Evolutionary conservation across 805 yeast species (phyloP), one percentile per base, ranked within the genome.

Genomic region (Starmerella floris): DNA sequence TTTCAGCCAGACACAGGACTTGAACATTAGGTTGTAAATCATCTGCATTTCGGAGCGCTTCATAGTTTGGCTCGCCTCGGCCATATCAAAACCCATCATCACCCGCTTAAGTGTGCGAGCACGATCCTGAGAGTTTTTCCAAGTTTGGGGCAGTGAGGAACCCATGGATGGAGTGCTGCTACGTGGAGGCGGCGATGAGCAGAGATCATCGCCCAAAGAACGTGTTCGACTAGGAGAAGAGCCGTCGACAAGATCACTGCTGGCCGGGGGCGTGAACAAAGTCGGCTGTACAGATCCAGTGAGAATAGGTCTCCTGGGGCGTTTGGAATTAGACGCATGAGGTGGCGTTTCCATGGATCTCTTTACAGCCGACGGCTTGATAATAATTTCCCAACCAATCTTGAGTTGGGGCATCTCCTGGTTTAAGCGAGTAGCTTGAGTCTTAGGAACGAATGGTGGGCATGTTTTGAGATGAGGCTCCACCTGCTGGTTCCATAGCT

Each of bases 21-120:
- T 42, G 33, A 45, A 49, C 41, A 50, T 30, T 23, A 50, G 30
- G 19, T 50, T 43, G 30, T 49, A 51, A 20, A 50, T 50, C 50
- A 50, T 48, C 23, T 38, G 41, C 30, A 42, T 25, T 25, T 50
- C 54, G 5, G 54, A 35, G 2, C 51, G 46, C 22, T 48, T 49
- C 51, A 50, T 43, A 5, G 33, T 38, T 8, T 40, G 46, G 26
- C 37, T 31, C 5, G 52, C 50, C 2, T 49, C 51, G 3, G 40
- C 46, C 42, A 48, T 49, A 20, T 46, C 44, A 11, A 50, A 33
- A 3, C 54, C 53, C 43, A 50, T 49, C 30, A 50, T 38, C 2
- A 47, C 35, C 8, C 49, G 32, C 22, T 50, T 50, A 1, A 50
- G 40, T 10, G 43, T 42, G 4, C 51, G 44, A n/a, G 50, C 46